Percentiles rank a stretch among this genome's conserved stretches.
Evolutionary conservation across 768 basidiomycete species (phyloP).

Genomic region (Lactarius hengduanensis): DNA sequence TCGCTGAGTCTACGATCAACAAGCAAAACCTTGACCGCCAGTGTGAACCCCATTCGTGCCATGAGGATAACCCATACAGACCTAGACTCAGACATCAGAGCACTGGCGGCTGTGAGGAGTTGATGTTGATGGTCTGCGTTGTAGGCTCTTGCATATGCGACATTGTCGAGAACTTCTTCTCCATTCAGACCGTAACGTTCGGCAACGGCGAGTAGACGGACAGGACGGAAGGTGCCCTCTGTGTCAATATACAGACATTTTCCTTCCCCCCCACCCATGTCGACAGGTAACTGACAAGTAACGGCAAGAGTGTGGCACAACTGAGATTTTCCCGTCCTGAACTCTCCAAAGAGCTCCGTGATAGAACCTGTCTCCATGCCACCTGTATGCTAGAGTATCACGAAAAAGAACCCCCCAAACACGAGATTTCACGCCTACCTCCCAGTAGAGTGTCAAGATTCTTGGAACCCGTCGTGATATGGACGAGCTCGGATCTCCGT

Average conservation of each 20-base stretch:
- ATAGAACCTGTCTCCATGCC: constrained; percentile 99
- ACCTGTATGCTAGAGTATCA: constrained; percentile 43
- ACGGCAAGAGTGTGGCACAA: constrained; percentile 98
- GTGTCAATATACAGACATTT: constrained; percentile 99
- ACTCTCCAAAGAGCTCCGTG: constrained; percentile 98
- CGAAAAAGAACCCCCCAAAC: not conserved
- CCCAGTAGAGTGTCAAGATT: constrained; percentile 94
- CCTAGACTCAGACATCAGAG: constrained; percentile 99
- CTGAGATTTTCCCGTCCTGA: constrained; percentile 97
- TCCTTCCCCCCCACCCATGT: constrained; percentile 98
- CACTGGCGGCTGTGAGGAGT: constrained; percentile 87
- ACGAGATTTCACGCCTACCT: constrained; percentile 47
- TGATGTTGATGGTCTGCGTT: constrained; percentile 97
- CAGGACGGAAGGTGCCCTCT: constrained; percentile 97
- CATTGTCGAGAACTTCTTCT: constrained; percentile 97
- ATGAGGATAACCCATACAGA: constrained; percentile 36
- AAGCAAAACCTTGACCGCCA: constrained; percentile 75
- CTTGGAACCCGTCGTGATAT: constrained; percentile 95
- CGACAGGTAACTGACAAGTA: constrained; percentile 94
- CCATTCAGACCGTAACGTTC: constrained; percentile 96
- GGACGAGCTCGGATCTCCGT: constrained; percentile 89
- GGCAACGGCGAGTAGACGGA: constrained; percentile 89
- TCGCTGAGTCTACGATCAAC: constrained; percentile 95
- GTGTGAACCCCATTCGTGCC: constrained; percentile 31
- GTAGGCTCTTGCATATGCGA: constrained; percentile 97